A percentile compares a stretch with the other conserved stretches of the same genome.
These are phyloP conservation scores for Pyrenula aspistea DNA, from an alignment of 495 filamentous ascomycete species.

Conservation along the genomic window DNA sequence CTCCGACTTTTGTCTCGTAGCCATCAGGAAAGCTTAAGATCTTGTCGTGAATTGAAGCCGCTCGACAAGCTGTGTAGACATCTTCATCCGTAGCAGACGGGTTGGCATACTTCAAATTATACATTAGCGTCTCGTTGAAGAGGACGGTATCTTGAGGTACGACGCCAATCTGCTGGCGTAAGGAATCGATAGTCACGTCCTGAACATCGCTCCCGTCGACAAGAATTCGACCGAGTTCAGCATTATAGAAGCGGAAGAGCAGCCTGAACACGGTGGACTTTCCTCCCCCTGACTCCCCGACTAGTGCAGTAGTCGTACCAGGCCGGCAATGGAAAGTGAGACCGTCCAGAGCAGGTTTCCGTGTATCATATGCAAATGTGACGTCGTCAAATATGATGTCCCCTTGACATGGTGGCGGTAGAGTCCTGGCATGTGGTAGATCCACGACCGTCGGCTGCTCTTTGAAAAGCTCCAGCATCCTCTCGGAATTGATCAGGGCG, in stretches of 20 bases:
- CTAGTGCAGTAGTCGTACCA: constrained; percentile 88
- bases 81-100: constrained; percentile 74
- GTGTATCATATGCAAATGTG: constrained; percentile 78
- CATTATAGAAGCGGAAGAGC: constrained; percentile 91
- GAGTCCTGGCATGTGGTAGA: constrained; percentile 34
- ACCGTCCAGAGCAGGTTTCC: constrained; percentile 74
- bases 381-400: constrained; percentile 79
- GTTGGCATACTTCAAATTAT: constrained; percentile 93
- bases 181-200: constrained; percentile 82
- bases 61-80: constrained; percentile 77
- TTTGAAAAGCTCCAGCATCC: constrained; percentile 90
- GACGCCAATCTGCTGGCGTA: constrained; percentile 82
- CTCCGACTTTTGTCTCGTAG: constrained; percentile 86
- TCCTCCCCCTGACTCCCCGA: constrained; percentile 91
- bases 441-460: constrained; percentile 86
- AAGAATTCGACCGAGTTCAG: constrained; percentile 60
- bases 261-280: constrained; percentile 97
- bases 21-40: constrained; percentile 88
- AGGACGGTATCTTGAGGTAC: constrained; percentile 94
- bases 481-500: constrained; percentile 92
- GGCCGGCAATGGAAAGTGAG: constrained; percentile 72
- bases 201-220: constrained; percentile 78
- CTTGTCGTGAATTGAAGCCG: constrained; percentile 91
- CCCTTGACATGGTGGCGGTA: constrained; percentile 55
- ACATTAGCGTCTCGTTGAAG: constrained; percentile 96